phyloP scores from a whole-genome alignment of 441 rosid species.

The Populus hybrid region DNA sequence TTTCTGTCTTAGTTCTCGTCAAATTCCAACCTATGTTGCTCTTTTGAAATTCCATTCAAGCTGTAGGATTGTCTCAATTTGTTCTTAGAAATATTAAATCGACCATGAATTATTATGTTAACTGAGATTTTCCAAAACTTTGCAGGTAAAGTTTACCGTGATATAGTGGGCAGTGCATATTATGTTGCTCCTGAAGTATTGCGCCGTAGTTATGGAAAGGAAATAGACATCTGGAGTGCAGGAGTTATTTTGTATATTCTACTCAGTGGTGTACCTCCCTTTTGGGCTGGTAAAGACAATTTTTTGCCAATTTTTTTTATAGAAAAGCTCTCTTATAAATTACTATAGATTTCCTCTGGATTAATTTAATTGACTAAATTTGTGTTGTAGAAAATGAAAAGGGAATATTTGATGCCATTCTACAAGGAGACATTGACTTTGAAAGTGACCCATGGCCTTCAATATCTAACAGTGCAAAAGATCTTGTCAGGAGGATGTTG shows the following conservation, averaged over 20 bases:
- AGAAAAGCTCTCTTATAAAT: conserved; percentile 1
- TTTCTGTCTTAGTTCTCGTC: background rate
- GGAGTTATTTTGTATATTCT: conserved; percentile 86
- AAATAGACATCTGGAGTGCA: conserved; percentile 94
- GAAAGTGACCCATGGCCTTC: conserved; percentile 81
- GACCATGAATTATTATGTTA: background rate
- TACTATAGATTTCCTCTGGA: background rate
- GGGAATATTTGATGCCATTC: conserved; percentile 79
- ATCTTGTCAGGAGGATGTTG: conserved; percentile 82
- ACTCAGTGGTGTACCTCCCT: conserved; percentile 92
- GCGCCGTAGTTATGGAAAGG: conserved; percentile 78
- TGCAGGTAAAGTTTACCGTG: conserved; percentile 66
- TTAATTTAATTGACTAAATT: conserved; percentile 1
- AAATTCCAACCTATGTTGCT: background rate
- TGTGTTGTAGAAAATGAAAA: conserved; percentile 71
- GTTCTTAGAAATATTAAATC: conserved; percentile 9
- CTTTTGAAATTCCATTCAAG: background rate
- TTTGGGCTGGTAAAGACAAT: conserved; percentile 70
- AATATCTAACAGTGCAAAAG: conserved; percentile 82
- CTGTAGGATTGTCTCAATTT: background rate
- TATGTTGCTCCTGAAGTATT: conserved; percentile 87
- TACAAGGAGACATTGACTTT: conserved; percentile 75
- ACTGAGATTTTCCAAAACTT: conserved; percentile 9
- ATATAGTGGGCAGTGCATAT: conserved; percentile 37
- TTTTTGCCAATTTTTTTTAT: background rate